Evolutionary conservation across 148 eudicot species (phyloP).

Genomic region (Chenopodium quinoa): DNA sequence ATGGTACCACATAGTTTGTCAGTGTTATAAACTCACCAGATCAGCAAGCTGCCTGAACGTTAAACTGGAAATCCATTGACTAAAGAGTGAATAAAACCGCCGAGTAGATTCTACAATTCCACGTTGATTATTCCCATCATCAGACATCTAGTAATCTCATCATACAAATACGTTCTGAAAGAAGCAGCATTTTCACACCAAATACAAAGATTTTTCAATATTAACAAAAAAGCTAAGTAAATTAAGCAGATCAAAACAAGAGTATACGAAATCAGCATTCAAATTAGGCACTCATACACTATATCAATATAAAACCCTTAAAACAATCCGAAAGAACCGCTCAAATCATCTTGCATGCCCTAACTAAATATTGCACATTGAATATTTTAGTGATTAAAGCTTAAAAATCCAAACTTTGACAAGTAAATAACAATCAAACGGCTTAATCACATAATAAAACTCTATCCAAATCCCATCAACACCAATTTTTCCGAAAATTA

Average conservation of each 20-base stretch:
- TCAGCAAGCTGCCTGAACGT: constrained; percentile 21
- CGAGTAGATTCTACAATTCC: constrained; percentile 30
- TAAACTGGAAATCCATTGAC: constrained; percentile 32
- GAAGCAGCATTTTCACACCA: neutral
- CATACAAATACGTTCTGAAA: constrained; percentile 8
- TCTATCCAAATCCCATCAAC: neutral
- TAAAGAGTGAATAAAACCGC: constrained; percentile 37
- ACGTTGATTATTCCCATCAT: constrained; percentile 29
- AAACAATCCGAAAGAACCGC: neutral
- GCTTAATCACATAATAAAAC: constrained; percentile 11
- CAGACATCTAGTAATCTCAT: constrained; percentile 35
- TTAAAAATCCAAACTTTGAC: neutral
- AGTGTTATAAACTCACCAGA: constrained; percentile 24
- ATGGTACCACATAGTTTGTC: neutral
- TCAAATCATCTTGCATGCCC: neutral
- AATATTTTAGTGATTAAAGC: neutral
- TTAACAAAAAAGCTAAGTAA: neutral
- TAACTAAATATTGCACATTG: neutral
- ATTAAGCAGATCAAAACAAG: neutral
- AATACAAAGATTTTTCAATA: neutral
- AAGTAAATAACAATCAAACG: neutral
- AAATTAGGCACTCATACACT: neutral
- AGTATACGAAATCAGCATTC: neutral
- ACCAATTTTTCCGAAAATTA: neutral
- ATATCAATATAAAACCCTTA: neutral